Evolutionary conservation across 2,329 filamentous ascomycete genomes (phyloP).

Genomic region (Emergomyces pasteurianus): DNA sequence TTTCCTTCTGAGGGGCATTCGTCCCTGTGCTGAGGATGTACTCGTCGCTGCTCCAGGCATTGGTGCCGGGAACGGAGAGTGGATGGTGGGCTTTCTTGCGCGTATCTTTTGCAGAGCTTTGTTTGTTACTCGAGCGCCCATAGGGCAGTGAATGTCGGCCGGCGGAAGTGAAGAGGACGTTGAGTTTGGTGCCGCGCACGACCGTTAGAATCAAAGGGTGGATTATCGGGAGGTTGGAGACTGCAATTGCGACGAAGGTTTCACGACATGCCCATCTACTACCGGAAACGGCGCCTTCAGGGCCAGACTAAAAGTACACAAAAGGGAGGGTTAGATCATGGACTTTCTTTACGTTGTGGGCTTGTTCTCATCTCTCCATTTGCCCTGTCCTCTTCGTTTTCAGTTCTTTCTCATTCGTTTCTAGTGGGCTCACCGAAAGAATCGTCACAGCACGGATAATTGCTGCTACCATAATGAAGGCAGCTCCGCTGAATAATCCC

Average conservation of each 20-base stretch:
- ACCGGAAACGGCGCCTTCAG: conserved; percentile 20
- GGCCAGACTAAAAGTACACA: conserved; percentile 27
- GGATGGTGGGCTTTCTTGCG: conserved; percentile 22
- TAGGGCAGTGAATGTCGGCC: neutral
- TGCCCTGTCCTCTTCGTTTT: neutral
- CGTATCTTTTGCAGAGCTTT: conserved; percentile 5
- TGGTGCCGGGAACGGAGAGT: conserved; percentile 19
- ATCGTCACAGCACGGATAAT: conserved; percentile 44
- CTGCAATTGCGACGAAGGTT: conserved; percentile 34
- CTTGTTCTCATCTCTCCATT: neutral
- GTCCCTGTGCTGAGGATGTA: conserved; percentile 7
- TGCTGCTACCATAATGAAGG: conserved; percentile 44
- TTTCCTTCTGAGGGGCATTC: conserved; percentile 17
- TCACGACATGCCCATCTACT: conserved; percentile 36
- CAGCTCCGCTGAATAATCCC: conserved; percentile 43
- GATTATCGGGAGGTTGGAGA: conserved; percentile 34
- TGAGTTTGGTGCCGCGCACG: conserved; percentile 13
- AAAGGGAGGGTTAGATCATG: neutral
- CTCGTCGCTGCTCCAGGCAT: conserved; percentile 23
- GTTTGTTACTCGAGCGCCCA: neutral
- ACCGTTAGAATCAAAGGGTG: conserved; percentile 24
- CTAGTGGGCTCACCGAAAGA: conserved; percentile 25
- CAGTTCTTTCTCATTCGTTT: neutral
- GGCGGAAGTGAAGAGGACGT: conserved; percentile 16
- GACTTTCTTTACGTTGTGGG: neutral